Evolutionary conservation across 257 asterid genomes (phyloP), one percentile per base, ranked within the genome.

Genomic region (Phtheirospermum japonicum): DNA sequence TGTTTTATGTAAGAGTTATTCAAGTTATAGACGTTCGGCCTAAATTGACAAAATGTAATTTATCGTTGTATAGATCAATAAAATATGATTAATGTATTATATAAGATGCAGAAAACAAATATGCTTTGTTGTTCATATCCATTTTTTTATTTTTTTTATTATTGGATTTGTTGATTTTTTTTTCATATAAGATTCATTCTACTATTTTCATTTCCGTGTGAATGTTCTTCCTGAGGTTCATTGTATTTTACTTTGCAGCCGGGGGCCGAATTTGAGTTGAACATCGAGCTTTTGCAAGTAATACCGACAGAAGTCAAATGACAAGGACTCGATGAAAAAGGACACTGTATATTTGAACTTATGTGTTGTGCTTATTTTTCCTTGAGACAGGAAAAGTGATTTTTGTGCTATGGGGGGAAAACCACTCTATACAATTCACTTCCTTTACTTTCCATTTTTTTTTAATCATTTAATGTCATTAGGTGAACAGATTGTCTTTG

Each of bases 241-340:
- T 56, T 59, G 59, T 31, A 57, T 70, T 51, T 65, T 34, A 19
- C 68, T 20, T 57, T 81, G 88, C 94, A 91, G 98, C 87, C 96
- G 19, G 95, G 85, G 59, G 85, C 86, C 0, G 80, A 90, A 13
- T 91, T 91, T 43, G 90, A 88, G 45, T 75, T 91, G 63, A 88
- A 91, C 73, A 86, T 91, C 71, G 98, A 91, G 70, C 88, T 91
- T 51, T 53, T 91, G 85, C 74, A 86, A 86, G 92, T 86, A 66
- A 71, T 23, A 57, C 78, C 85, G 30, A 17, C 23, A 4, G 83
- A 76, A 67, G 58, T 67, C 65, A 82, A 83, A 76, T 76, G 71
- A 81, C 23, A 7, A 31, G 20, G 43, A 16, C 3, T 2, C 26
- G 7, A 66, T 60, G 32, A 26, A 40, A 23, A 63, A 39, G 45